phyloP scores from a whole-genome alignment of 2,329 filamentous ascomycete genomes.

The Aaosphaeria pasadenensis region DNA sequence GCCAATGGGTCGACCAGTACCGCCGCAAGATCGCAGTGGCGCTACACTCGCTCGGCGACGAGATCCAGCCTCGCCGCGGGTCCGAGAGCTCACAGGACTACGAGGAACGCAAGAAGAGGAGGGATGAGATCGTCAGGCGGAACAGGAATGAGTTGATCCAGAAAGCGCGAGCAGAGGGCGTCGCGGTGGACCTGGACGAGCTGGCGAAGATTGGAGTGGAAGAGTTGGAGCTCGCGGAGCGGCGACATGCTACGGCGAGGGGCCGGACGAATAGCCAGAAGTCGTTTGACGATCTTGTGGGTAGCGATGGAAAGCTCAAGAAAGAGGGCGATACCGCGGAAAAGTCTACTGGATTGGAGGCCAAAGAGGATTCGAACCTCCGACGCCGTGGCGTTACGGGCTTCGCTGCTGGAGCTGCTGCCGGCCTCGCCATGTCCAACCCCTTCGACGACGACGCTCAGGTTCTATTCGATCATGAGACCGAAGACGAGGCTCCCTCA shows the following conservation, averaged over 20 bases:
- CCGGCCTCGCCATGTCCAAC: conserved; percentile 34
- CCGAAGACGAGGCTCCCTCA: conserved; percentile 27
- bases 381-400: conserved; percentile 32
- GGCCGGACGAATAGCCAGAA: conserved; percentile 9
- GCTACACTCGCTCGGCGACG: conserved; percentile 58
- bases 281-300: conserved; percentile 43
- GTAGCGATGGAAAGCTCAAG: conserved; percentile 38
- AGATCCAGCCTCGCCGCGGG: conserved; percentile 47
- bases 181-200: conserved; percentile 42
- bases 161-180: conserved; percentile 36
- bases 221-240: conserved; percentile 18
- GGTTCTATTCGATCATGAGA: conserved; percentile 42
- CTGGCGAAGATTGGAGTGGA: conserved; percentile 32
- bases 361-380: conserved; percentile 14
- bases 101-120: conserved; percentile 24
- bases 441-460: conserved; percentile 37
- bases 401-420: conserved; percentile 38
- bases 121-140: conserved; percentile 30
- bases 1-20: conserved; percentile 60
- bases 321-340: conserved; percentile 13
- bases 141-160: conserved; percentile 36
- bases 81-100: conserved; percentile 32
- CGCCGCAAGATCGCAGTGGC: conserved; percentile 60
- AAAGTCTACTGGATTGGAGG: conserved; percentile 17
- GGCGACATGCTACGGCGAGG: conserved; percentile 9